These are phyloP conservation scores for Chrysophaeum taylorii DNA, from an alignment of 352 stramenopile species.

Conservation along the genomic window DNA sequence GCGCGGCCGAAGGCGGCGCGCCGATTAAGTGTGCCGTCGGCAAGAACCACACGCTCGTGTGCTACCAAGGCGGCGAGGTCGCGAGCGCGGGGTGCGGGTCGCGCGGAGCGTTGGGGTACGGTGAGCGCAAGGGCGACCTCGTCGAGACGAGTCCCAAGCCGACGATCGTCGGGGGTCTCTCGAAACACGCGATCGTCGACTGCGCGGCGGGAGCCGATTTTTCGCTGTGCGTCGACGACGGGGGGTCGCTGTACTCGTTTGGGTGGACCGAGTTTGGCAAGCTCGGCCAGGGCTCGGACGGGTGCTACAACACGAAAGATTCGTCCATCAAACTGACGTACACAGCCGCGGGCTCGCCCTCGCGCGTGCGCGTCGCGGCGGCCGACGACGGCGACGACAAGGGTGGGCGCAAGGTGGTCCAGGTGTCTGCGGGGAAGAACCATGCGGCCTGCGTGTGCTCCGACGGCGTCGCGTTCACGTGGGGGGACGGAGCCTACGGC, in stretches of 20 bases:
- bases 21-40: not conserved
- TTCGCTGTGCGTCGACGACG: not conserved
- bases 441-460: not conserved
- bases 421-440: not conserved
- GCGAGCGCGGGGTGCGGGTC: not conserved
- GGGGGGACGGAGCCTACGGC: slow-evolving; percentile 10
- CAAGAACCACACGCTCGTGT: not conserved
- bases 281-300: slow-evolving; percentile 1
- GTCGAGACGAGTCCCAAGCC: not conserved
- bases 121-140: not conserved
- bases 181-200: not conserved
- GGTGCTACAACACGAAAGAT: slow-evolving; percentile 9
- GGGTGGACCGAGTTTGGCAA: slow-evolving; percentile 13
- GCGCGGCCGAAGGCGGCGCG: too few species aligned
- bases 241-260: not conserved
- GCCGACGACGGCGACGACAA: not conserved
- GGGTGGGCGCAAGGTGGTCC: not conserved
- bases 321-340: slow-evolving; percentile 10
- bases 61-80: not conserved
- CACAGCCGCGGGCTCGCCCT: not conserved
- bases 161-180: not conserved
- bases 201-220: not conserved
- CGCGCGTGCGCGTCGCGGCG: not conserved
- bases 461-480: not conserved
- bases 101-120: not conserved